Evolutionary conservation across 1,284 basidiomycete genomes (phyloP), one percentile per base, ranked within the genome.

Genomic region (Xerocomus minutiporus): DNA sequence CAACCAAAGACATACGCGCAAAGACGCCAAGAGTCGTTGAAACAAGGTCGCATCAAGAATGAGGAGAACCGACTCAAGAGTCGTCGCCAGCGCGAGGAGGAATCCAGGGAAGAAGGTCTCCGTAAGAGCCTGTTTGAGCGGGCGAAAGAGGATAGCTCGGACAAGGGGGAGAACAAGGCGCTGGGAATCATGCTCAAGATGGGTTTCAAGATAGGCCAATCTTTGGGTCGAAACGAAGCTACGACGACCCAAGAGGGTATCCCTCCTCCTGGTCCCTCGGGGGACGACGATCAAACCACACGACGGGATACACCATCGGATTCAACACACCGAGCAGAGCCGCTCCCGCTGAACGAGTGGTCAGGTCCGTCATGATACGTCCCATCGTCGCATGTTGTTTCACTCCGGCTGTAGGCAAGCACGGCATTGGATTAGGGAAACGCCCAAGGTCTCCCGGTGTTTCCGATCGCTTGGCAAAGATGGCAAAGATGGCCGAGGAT

Each of bases 141-240:
- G 36, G 88, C 84, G 20, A 77, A 79, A 63, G 84, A 87, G 64
- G 84, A 86, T 51, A 76, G 78, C 56, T 38, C 26, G 12, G 72
- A 66, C 48, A 61, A 60, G 2, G 73, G 56, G 20, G 52, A 77
- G 70, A 90, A 80, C 71, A 92, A 90, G 67, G 88, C 89, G 4
- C 73, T 91, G 51, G 79, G 80, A 9, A 91, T 92, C 75, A 92
- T 92, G 89, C 82, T 88, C 78, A 91, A 87, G 73, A 91, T 91
- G 89, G 90, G 90, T 2, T 91, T 90, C 72, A 85, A 86, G 71
- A 82, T 86, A 2, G 90, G 90, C 12, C 81, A 89, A 66, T 74
- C 87, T 3, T 75, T 92, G 35, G 90, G 90, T 5, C 75, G 68
- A 59, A 60, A 62, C 3, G 62, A 62, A 41, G 56, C 55, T 42